Conservation (phyloP, 345 rosid genomes). For the Citrus cavaleriei region DNA sequence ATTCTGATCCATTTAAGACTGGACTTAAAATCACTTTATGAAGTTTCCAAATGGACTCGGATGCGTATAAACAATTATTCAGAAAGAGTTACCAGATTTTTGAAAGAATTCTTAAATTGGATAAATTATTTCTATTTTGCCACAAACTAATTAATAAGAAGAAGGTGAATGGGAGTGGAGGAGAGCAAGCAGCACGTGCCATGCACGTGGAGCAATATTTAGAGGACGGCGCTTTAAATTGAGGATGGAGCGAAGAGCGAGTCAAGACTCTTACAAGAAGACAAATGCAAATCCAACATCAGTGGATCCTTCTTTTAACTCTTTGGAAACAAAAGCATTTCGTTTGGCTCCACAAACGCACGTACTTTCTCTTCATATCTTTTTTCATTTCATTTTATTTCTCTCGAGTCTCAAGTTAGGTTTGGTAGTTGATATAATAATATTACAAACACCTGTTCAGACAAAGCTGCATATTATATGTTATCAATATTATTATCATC, state of each 20-base stretch:
- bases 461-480: neutral
- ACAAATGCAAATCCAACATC: slow-evolving; percentile 12
- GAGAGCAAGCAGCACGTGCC: slow-evolving; percentile 22
- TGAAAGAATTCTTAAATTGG: too few relatives aligned
- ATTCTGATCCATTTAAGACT: too few relatives aligned
- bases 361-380: neutral
- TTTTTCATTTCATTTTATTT: neutral
- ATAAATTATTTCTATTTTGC: too few relatives aligned
- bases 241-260: neutral
- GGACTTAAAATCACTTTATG: too few relatives aligned
- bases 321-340: neutral
- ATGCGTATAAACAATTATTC: too few relatives aligned
- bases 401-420: neutral
- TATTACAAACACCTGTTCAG: neutral
- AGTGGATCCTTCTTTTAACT: neutral
- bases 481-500: neutral
- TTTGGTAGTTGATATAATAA: slow-evolving; percentile 1
- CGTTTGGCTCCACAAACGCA: neutral
- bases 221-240: slow-evolving; percentile 30
- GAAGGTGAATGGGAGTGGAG: neutral
- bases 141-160: too few relatives aligned
- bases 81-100: too few relatives aligned
- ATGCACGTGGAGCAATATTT: slow-evolving; percentile 3
- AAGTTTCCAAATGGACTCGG: too few relatives aligned
- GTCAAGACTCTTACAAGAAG: slow-evolving; percentile 11